Evolutionary conservation across 257 asterid genomes (phyloP), one percentile per base, ranked within the genome.

Genomic region (Ocimum tenuiflorum): DNA sequence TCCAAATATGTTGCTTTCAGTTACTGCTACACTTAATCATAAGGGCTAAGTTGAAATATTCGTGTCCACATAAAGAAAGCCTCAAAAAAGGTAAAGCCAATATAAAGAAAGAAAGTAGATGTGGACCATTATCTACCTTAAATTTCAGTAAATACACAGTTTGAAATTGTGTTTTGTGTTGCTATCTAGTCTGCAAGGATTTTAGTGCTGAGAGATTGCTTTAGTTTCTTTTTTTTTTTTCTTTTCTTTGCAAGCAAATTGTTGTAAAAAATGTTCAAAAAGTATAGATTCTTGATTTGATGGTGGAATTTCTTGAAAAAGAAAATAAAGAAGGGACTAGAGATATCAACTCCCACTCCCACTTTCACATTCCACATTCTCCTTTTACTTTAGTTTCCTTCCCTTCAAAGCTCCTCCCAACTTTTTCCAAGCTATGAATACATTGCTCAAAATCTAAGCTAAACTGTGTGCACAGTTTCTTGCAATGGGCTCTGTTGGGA

Each of bases 401-500:
- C 62, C 60, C 85, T 75, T 81, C 82, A 63, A 79, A 80, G 87
- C 81, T 71, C 76, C 65, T 36, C 24, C 33, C 22, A 7, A 65
- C 47, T 62, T 12, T 38, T 31, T 9, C 55, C 18, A 19, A 61
- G 60, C 1, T 14, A 72, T 79, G 77, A 72, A 10, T 33, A 68
- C 52, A 54, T 47, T 63, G 63, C 56, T 72, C 69, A 39, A 66
- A 48, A 49, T 59, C 58, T 55, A 53, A 65, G 47, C 45, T n/a
- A 52, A 66, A 12, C 23, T 56, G 42, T 56, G n/a, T 7, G 22
- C 2, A 23, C 35, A 48, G 7, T 19, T 42, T 8, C 41, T 38
- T 20, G 57, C 17, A 2, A 91, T 88, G 96, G 80, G 84, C 38
- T 74, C 91, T 39, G 60, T 71, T 12, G 88, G 81, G 31, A 81